Base-by-base conservation (phyloP, 257 asterid genomes). In the Euphrasia confusa region DNA sequence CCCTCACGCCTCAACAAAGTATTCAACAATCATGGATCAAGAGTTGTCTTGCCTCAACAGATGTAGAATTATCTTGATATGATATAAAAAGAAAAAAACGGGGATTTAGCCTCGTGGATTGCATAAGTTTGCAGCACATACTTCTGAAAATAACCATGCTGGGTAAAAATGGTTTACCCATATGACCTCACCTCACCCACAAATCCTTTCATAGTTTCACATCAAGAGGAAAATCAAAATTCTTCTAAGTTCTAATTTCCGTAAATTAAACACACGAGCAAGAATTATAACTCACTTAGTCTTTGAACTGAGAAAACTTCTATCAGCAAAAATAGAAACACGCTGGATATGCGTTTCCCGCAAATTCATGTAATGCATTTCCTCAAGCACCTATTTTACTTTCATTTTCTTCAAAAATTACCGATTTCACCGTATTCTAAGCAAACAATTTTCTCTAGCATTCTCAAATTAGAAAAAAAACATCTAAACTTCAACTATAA, bases 351-450 rank as follows among this genome's bases (percentile, higher is more conserved):
- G 33, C 33, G 33, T 2, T 28, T 2, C 5, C 33, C 0, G 33
- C 33, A 28, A 28, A 2, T 28, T 28, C 33, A 28, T n/a, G 14
- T 33, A 27, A 40, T 24, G 30, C 55, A 57, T 50, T 58, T 45
- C 53, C 67, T 8, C 14, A 66, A 72, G 14, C 44, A 52, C 0
- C 17, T 4, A 3, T 8, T 8, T 18, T 18, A 8, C 57, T 1
- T 24, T 7, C 11, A 21, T 21, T 50, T 58, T 45, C 53, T 63
- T 8, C 14, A 66, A 72, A 24, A 32, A 52, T 53, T 17, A 39
- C 56, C 30, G 55, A 21, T 54, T 69, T 63, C 58, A 12, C 42
- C 9, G 54, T 14, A 49, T 30, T 68, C 58, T 3, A 47, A 59
- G 44, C 53, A 54, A 11, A 65, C 5, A 48, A 14, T 9, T 53